These are phyloP conservation scores for Priceomyces haplophilus DNA, from an alignment of 805 yeast species.

Conservation along the genomic window DNA sequence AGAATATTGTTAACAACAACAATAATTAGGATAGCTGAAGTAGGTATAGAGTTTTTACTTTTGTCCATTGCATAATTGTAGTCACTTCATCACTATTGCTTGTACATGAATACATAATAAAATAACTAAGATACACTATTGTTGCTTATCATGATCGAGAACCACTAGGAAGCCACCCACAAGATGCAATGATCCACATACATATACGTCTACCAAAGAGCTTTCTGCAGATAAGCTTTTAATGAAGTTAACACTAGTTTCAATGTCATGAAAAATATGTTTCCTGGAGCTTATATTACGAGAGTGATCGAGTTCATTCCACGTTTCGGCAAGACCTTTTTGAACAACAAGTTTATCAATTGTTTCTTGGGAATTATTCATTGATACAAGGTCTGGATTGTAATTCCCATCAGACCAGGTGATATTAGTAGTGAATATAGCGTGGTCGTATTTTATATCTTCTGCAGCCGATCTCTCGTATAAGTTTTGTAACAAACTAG, in stretches of 20 bases:
- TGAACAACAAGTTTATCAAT: constrained; percentile 84
- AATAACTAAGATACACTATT: constrained; percentile 11
- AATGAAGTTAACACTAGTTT: constrained; percentile 60
- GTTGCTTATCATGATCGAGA: constrained; percentile 49
- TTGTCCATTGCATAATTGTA: background rate
- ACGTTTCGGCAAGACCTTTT: constrained; percentile 63
- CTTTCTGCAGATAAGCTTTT: constrained; percentile 42
- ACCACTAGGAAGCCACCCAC: constrained; percentile 94
- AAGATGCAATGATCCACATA: constrained; percentile 88
- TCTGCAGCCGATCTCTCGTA: constrained; percentile 38
- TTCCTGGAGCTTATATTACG: constrained; percentile 27
- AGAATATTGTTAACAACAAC: constrained; percentile 33
- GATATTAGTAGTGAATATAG: constrained; percentile 83
- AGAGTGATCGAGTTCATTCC: constrained; percentile 48
- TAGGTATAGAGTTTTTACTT: constrained; percentile 4
- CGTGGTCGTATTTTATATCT: constrained; percentile 61
- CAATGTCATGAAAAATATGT: constrained; percentile 69
- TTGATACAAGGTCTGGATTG: constrained; percentile 77
- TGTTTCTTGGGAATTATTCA: constrained; percentile 75
- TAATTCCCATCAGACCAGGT: constrained; percentile 85
- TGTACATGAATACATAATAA: background rate
- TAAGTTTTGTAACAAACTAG: constrained; percentile 55
- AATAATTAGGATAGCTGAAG: constrained; percentile 8
- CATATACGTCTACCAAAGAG: constrained; percentile 64
- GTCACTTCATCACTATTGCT: constrained; percentile 5